Percentiles rank a stretch among this genome's conserved stretches.
Conservation (phyloP, 768 basidiomycete genomes). For the Melanogaster broomeanus region DNA sequence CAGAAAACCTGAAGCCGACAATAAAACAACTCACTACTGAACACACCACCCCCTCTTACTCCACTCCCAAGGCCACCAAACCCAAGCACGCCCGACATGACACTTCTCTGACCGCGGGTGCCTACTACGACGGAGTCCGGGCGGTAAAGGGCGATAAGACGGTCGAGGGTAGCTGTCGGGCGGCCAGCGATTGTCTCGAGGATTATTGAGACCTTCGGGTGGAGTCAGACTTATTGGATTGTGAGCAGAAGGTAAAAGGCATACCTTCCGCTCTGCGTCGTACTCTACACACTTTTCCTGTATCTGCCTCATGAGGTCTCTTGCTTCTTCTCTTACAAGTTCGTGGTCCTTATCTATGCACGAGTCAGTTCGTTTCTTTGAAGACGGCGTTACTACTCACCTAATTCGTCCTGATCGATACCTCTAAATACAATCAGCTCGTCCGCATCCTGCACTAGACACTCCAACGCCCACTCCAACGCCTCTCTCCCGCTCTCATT, state of each 20-base stretch:
- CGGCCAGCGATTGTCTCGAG: slow-evolving; percentile 94
- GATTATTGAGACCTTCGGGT: slow-evolving; percentile 73
- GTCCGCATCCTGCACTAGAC: slow-evolving; percentile 84
- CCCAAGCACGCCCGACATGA: slow-evolving; percentile 52
- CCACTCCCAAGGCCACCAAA: slow-evolving; percentile 30
- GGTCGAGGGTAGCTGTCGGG: slow-evolving; percentile 86
- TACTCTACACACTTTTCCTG: slow-evolving; percentile 78
- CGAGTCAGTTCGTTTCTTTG: not conserved
- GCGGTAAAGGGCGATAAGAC: slow-evolving; percentile 88
- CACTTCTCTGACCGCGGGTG: slow-evolving; percentile 68
- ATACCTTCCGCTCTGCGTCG: slow-evolving; percentile 75
- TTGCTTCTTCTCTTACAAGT: slow-evolving; percentile 80
- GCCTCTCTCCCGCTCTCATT: slow-evolving; percentile 89
- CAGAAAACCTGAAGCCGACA: not conserved
- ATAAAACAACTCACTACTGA: slow-evolving; percentile 17
- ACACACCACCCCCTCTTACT: slow-evolving; percentile 19
- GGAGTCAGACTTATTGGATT: not conserved
- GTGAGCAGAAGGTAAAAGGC: slow-evolving; percentile 7
- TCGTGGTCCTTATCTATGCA: slow-evolving; percentile 71
- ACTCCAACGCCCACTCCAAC: slow-evolving; percentile 89
- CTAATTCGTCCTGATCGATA: slow-evolving; percentile 82
- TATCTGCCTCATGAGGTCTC: slow-evolving; percentile 76
- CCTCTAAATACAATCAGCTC: slow-evolving; percentile 92
- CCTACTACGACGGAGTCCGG: slow-evolving; percentile 94
- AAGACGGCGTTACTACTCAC: slow-evolving; percentile 40